These are phyloP conservation scores for Phytopythium montanum DNA, from an alignment of 352 stramenopile species.

Conservation along the genomic window DNA sequence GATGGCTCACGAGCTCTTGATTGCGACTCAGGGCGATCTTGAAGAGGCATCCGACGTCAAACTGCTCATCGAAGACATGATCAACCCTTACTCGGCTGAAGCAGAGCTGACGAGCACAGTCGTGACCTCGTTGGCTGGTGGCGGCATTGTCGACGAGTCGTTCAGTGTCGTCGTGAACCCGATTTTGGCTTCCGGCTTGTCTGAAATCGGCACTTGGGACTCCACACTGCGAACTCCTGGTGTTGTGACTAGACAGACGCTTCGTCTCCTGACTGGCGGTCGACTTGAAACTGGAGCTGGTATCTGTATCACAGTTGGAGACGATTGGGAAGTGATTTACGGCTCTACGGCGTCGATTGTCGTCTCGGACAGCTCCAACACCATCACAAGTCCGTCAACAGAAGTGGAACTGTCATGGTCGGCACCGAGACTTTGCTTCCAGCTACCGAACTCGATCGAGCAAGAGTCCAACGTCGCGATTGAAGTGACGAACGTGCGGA, in stretches of 20 bases:
- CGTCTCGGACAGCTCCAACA: constrained; percentile 10
- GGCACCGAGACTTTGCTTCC: constrained; percentile 24
- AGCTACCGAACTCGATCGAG: constrained; percentile 16
- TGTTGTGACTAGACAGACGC: constrained; percentile 38
- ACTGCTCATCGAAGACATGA: constrained; percentile 40
- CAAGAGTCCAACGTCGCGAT: constrained; percentile 39
- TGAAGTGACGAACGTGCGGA: constrained; percentile 36
- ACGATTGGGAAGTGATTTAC: constrained; percentile 33
- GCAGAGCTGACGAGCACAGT: constrained; percentile 16
- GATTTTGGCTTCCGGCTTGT: constrained; percentile 29
- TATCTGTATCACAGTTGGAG: constrained; percentile 32
- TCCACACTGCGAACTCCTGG: constrained; percentile 42
- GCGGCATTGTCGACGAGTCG: constrained; percentile 44
- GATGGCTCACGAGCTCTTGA: constrained; percentile 17
- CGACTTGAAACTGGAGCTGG: constrained; percentile 30
- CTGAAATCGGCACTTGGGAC: constrained; percentile 23
- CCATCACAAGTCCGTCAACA: constrained; percentile 3
- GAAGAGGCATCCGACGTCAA: constrained; percentile 28
- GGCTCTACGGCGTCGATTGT: constrained; percentile 14
- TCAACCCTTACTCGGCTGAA: constrained; percentile 45
- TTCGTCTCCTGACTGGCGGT: constrained; percentile 38
- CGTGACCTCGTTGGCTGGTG: constrained; percentile 34
- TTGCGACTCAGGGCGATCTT: constrained; percentile 39
- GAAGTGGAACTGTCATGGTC: constrained; percentile 15
- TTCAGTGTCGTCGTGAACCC: constrained; percentile 34